phyloP scores from a whole-genome alignment of 495 filamentous ascomycete species.

The Lepidopterella palustris region DNA sequence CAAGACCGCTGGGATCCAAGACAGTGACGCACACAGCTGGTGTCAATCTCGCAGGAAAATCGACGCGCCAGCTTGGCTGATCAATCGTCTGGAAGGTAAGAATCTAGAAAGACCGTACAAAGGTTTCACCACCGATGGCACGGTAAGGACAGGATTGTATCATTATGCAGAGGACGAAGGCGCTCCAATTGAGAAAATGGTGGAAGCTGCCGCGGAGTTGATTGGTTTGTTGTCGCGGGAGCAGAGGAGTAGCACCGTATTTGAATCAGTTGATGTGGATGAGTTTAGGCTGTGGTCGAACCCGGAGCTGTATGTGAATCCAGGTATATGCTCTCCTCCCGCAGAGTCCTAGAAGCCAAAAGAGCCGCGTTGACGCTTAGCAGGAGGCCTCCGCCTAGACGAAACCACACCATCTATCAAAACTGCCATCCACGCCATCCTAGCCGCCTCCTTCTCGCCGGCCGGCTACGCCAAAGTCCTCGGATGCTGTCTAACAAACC shows the following conservation, averaged over 20 bases:
- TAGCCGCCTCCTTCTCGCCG: constrained; percentile 53
- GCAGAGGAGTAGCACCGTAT: constrained; percentile 44
- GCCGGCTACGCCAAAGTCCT: constrained; percentile 67
- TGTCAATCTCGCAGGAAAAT: not conserved
- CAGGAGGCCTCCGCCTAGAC: not conserved
- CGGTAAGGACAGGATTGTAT: constrained; percentile 50
- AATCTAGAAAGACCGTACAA: constrained; percentile 62
- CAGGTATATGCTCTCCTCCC: constrained; percentile 12
- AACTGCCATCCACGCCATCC: constrained; percentile 44
- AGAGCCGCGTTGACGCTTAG: not conserved
- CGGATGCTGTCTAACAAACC: constrained; percentile 67
- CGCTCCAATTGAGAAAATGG: constrained; percentile 51
- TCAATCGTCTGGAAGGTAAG: constrained; percentile 32
- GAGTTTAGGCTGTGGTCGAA: constrained; percentile 74
- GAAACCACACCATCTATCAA: not conserved
- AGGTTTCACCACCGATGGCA: constrained; percentile 64
- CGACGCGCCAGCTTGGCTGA: constrained; percentile 57
- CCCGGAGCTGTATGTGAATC: constrained; percentile 49
- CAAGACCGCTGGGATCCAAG: not conserved
- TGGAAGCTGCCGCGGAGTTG: constrained; percentile 42
- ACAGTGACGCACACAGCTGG: not conserved
- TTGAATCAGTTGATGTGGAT: constrained; percentile 57
- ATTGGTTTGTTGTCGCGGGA: constrained; percentile 41
- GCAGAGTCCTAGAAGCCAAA: not conserved
- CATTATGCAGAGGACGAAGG: constrained; percentile 52